Percentiles rank a stretch among this genome's conserved stretches.
These are phyloP conservation scores for Mycena alexandri DNA, from an alignment of 768 basidiomycete species.

Conservation along the genomic window DNA sequence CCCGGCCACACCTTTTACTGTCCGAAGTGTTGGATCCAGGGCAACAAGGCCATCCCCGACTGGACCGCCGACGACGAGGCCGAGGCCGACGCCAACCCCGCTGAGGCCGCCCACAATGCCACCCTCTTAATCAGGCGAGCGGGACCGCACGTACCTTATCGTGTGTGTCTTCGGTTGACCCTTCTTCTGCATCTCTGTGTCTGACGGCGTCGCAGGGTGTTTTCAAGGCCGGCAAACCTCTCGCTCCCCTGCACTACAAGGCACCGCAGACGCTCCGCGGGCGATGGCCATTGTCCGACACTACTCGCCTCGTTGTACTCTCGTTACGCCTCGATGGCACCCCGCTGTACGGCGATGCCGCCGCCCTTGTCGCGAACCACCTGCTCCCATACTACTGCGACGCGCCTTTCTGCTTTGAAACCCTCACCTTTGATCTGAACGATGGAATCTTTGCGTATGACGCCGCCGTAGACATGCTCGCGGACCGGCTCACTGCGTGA, in stretches of 20 bases:
- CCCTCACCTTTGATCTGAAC: no score
- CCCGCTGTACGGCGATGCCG: background rate
- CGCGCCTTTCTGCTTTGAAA: no score
- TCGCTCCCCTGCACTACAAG: background rate
- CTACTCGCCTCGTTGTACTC: background rate
- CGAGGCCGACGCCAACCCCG: background rate
- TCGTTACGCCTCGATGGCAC: background rate
- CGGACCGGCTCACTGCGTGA: no score
- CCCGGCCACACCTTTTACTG: no score
- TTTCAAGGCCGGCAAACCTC: background rate
- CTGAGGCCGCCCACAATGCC: no score
- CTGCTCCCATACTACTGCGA: slow-evolving; percentile 2
- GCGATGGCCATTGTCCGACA: background rate
- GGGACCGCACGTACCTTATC: background rate
- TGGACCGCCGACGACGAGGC: background rate
- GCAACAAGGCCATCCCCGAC: background rate
- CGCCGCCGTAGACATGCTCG: no score
- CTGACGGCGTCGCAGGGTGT: background rate
- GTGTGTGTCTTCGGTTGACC: background rate
- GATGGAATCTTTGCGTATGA: no score
- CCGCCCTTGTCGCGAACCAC: background rate
- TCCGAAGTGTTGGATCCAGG: background rate
- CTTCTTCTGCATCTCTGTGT: background rate
- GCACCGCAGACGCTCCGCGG: background rate
- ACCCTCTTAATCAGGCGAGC: background rate